phyloP scores from a whole-genome alignment of 2,329 filamentous ascomycete genomes.

The Pseudopyricularia cyperi region DNA sequence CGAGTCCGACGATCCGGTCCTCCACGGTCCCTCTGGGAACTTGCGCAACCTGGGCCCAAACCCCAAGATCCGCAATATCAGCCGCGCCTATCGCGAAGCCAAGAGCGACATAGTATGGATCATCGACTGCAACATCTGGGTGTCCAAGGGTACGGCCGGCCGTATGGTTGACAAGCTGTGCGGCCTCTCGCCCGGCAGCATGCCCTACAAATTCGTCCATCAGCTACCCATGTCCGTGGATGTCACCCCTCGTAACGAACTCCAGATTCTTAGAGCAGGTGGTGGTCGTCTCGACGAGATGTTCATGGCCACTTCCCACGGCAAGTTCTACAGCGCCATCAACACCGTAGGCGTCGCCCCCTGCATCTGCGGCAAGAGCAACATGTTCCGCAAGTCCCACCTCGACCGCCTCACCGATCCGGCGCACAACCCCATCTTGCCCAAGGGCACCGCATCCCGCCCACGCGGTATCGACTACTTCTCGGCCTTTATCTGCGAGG shows the following conservation, averaged over 20 bases:
- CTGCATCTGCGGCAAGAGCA: constrained; percentile 92
- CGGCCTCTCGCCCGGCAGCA: constrained; percentile 39
- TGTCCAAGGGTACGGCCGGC: constrained; percentile 63
- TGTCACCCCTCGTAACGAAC: constrained; percentile 23
- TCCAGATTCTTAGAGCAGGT: constrained; percentile 25
- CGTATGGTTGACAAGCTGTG: constrained; percentile 82
- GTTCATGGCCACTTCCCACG: constrained; percentile 87
- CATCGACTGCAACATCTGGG: constrained; percentile 93
- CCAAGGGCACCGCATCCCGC: constrained; percentile 23
- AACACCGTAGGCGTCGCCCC: constrained; percentile 85
- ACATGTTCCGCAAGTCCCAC: constrained; percentile 93
- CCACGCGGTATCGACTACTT: constrained; percentile 77
- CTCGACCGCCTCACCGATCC: constrained; percentile 59
- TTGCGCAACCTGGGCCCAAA: constrained; percentile 68
- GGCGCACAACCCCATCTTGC: constrained; percentile 27
- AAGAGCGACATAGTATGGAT: constrained; percentile 86
- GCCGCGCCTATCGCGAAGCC: constrained; percentile 79
- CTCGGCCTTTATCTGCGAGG: constrained; percentile 92
- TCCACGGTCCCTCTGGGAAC: constrained; percentile 40
- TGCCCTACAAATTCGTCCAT: constrained; percentile 82
- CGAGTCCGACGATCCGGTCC: constrained; percentile 66
- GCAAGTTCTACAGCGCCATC: constrained; percentile 97
- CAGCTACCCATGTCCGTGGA: constrained; percentile 88
- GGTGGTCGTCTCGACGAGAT: constrained; percentile 86
- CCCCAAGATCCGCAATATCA: constrained; percentile 97